phyloP scores from a whole-genome alignment of 257 asterid species.

The Solanum sitiens region DNA sequence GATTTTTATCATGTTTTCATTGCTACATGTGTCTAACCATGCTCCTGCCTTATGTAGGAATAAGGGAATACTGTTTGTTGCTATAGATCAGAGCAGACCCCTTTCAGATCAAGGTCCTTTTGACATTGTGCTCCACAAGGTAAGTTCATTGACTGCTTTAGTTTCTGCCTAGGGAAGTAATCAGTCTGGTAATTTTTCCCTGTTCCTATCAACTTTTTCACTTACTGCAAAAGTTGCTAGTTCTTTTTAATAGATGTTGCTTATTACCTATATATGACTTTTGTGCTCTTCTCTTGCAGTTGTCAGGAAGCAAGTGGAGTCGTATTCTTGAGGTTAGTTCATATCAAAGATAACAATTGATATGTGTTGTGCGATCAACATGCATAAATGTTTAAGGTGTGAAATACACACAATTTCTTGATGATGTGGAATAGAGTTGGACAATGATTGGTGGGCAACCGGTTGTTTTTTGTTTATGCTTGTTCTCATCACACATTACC shows the following conservation, averaged over 20 bases:
- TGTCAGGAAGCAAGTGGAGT: constrained; percentile 87
- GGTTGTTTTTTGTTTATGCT: constrained; percentile 5
- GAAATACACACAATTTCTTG: neutral
- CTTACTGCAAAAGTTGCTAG: neutral
- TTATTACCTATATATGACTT: neutral
- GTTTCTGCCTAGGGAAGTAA: neutral
- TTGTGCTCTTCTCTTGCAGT: constrained; percentile 27
- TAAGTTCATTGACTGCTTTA: constrained; percentile 5
- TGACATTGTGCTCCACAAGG: constrained; percentile 90
- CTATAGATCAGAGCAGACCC: constrained; percentile 75
- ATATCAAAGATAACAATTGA: neutral
- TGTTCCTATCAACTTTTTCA: neutral
- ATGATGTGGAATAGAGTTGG: neutral
- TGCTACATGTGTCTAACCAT: neutral
- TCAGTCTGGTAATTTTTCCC: neutral
- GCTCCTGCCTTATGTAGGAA: constrained; percentile 35
- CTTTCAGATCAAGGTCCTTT: constrained; percentile 96
- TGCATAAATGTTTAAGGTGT: neutral
- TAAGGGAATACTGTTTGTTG: constrained; percentile 80
- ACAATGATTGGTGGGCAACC: constrained; percentile 13
- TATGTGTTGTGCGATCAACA: neutral
- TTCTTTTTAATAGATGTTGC: neutral
- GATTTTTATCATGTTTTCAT: neutral
- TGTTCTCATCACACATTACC: constrained; percentile 14
- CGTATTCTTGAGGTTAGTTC: constrained; percentile 78